Percentiles rank a stretch among this genome's conserved stretches.
These are phyloP conservation scores for Malassezia nana DNA, from an alignment of 1,284 basidiomycete species.

Conservation along the genomic window DNA sequence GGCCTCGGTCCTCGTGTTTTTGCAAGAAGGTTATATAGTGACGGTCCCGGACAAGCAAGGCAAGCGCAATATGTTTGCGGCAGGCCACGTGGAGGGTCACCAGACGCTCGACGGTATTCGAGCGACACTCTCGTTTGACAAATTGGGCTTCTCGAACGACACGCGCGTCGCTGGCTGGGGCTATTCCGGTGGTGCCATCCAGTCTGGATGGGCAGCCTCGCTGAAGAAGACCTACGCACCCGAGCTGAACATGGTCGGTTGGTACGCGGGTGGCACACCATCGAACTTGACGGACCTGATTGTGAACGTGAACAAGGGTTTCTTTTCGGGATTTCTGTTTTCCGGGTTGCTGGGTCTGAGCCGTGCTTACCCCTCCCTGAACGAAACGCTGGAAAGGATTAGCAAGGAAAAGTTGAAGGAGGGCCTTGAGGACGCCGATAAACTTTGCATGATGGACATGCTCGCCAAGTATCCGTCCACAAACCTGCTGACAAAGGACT, in stretches of 20 bases:
- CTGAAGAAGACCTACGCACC: slow-evolving; percentile 26
- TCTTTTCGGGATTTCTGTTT: neutral
- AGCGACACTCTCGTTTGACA: slow-evolving; percentile 14
- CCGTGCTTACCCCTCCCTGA: neutral
- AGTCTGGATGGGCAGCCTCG: slow-evolving; percentile 22
- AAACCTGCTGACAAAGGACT: neutral
- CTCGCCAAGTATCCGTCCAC: slow-evolving; percentile 5
- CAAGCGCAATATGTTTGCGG: slow-evolving; percentile 21
- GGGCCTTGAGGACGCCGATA: slow-evolving; percentile 4
- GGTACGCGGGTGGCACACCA: slow-evolving; percentile 34
- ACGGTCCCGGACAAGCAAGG: slow-evolving; percentile 34
- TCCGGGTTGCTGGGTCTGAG: neutral
- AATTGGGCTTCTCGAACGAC: slow-evolving; percentile 6
- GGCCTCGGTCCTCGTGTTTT: neutral
- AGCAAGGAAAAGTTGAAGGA: neutral
- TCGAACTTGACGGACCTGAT: slow-evolving; percentile 21
- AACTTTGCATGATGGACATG: slow-evolving; percentile 4
- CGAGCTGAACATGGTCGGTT: slow-evolving; percentile 28
- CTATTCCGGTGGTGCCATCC: slow-evolving; percentile 31
- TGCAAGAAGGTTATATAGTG: slow-evolving; percentile 26
- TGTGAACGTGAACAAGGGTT: neutral
- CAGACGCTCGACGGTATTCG: slow-evolving; percentile 26
- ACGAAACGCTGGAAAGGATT: neutral
- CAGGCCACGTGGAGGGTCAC: slow-evolving; percentile 25
- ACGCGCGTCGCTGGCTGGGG: slow-evolving; percentile 21